Percentiles rank a stretch among this genome's conserved stretches.
Conservation (phyloP, 1,139 yeast genomes). For the Pichia sp. region DNA sequence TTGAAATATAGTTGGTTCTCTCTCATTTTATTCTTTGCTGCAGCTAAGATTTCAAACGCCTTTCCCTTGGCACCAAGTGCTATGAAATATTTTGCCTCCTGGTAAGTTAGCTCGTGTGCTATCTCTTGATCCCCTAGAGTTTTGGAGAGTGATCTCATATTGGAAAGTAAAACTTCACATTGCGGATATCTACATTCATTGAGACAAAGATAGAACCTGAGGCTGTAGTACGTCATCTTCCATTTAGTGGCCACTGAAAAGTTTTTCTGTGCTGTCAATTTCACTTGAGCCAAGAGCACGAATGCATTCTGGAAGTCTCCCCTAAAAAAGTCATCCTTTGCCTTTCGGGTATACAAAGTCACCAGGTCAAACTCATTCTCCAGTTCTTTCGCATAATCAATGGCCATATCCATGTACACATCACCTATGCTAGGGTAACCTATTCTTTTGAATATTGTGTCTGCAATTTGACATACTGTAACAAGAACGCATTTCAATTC, state of each 20-base stretch:
- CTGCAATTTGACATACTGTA: conserved; percentile 38
- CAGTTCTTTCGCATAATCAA: conserved; percentile 27
- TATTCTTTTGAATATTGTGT: conserved; percentile 45
- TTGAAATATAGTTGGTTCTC: conserved; percentile 28
- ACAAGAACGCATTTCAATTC: conserved; percentile 34
- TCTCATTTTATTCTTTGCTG: conserved; percentile 23
- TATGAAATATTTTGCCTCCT: conserved; percentile 1
- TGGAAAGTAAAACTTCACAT: conserved; percentile 25
- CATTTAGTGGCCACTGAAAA: conserved; percentile 33
- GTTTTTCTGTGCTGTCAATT: conserved; percentile 20
- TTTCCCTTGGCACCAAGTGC: conserved; percentile 7
- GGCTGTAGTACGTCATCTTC: conserved; percentile 32
- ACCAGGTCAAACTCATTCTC: conserved; percentile 14
- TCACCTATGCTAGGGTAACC: conserved; percentile 42
- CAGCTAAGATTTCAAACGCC: conserved; percentile 34
- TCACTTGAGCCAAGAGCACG: conserved; percentile 16
- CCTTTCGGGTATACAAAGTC: conserved; percentile 31
- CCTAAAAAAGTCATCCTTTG: conserved; percentile 29
- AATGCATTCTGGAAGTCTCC: conserved; percentile 38
- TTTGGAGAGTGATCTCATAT: conserved; percentile 19
- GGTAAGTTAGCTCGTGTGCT: conserved; percentile 18
- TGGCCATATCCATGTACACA: conserved; percentile 39
- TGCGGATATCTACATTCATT: conserved; percentile 31
- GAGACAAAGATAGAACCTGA: conserved; percentile 33
- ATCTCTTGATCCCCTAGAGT: conserved; percentile 24